Conservation (phyloP, 176 grass and related monocot genomes). For the Musa itinerans region DNA sequence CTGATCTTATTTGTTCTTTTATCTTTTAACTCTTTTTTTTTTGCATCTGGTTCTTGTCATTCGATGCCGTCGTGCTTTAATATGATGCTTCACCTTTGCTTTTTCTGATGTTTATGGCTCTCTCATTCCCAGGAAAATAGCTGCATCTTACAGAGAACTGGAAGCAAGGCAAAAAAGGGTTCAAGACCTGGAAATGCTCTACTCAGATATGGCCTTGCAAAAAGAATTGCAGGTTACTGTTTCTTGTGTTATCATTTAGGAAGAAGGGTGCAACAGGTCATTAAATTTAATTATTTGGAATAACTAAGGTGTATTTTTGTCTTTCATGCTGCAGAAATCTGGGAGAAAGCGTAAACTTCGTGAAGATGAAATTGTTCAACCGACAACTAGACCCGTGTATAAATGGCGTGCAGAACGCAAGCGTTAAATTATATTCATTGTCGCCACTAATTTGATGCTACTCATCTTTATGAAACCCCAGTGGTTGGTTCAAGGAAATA, state of each 20-base stretch:
- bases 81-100: neutral
- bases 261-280: neutral
- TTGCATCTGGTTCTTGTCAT: neutral
- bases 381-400: slow-evolving; percentile 53
- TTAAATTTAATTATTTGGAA: neutral
- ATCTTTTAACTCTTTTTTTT: neutral
- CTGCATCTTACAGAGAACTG: slow-evolving; percentile 68
- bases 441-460: neutral
- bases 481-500: too few species aligned
- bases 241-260: slow-evolving; percentile 1
- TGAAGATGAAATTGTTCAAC: slow-evolving; percentile 45
- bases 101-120: neutral
- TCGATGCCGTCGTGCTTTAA: slow-evolving; percentile 10
- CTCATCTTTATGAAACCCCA: neutral
- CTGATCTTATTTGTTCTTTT: too few species aligned
- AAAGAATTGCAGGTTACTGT: slow-evolving; percentile 73
- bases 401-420: slow-evolving; percentile 85
- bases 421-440: slow-evolving; percentile 2
- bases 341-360: slow-evolving; percentile 72
- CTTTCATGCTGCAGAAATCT: slow-evolving; percentile 52
- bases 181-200: slow-evolving; percentile 74
- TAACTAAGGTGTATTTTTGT: neutral
- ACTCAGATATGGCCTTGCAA: slow-evolving; percentile 72
- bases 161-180: slow-evolving; percentile 64
- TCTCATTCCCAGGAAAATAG: slow-evolving; percentile 41